Percentiles rank a stretch among this genome's conserved stretches.
These are phyloP conservation scores for Candida smagusa DNA, from an alignment of 1,139 yeast genomes.

Conservation along the genomic window DNA sequence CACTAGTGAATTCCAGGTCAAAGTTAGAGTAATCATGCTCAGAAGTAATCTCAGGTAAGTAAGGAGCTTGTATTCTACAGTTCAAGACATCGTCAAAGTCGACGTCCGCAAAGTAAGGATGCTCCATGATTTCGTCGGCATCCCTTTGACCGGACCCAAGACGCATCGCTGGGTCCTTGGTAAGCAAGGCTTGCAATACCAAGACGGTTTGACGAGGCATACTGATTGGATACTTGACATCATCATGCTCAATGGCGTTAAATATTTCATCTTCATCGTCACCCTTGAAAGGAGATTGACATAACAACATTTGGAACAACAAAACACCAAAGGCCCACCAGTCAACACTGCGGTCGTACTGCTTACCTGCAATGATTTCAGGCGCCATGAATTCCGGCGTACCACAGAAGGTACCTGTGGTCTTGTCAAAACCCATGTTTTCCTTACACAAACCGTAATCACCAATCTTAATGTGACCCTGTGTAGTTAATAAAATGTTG, in stretches of 20 bases:
- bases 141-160: slow-evolving; percentile 85
- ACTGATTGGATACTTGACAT: slow-evolving; percentile 94
- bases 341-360: slow-evolving; percentile 90
- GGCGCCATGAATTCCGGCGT: slow-evolving; percentile 99
- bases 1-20: slow-evolving; percentile 92
- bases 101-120: slow-evolving; percentile 86
- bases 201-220: slow-evolving; percentile 98
- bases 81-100: slow-evolving; percentile 82
- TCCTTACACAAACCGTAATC: slow-evolving; percentile 98
- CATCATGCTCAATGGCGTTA: slow-evolving; percentile 96
- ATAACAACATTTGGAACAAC: slow-evolving; percentile 90
- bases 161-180: slow-evolving; percentile 82
- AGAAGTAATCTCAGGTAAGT: slow-evolving; percentile 71
- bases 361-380: slow-evolving; percentile 88
- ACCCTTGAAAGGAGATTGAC: slow-evolving; percentile 97
- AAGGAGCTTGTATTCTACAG: slow-evolving; percentile 80
- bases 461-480: slow-evolving; percentile 95
- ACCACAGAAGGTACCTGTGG: slow-evolving; percentile 96
- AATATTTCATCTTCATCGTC: slow-evolving; percentile 98
- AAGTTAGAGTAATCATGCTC: slow-evolving; percentile 92
- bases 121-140: slow-evolving; percentile 92
- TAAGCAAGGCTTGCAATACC: slow-evolving; percentile 81
- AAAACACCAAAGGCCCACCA: slow-evolving; percentile 99
- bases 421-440: slow-evolving; percentile 87
- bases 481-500: slow-evolving; percentile 80